These are phyloP conservation scores for Neospermospora avenae DNA, from an alignment of 2,329 filamentous ascomycete genomes.

Conservation along the genomic window DNA sequence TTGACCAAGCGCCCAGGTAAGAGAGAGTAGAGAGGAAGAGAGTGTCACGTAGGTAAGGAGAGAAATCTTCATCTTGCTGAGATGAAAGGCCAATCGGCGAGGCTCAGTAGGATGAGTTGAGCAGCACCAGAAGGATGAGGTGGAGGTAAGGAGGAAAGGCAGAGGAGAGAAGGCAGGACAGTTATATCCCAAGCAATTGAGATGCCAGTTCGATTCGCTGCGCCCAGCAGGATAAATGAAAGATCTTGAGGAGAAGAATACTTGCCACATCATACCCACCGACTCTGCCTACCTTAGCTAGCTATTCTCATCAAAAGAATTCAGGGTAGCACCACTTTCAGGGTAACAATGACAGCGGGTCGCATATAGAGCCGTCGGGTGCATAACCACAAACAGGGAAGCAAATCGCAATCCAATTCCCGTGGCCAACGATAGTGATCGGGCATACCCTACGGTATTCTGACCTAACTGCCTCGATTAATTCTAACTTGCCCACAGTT, in stretches of 20 bases:
- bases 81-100: too few species aligned
- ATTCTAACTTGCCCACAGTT: too few species aligned
- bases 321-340: not conserved
- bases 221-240: slow-evolving; percentile 1
- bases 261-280: not conserved
- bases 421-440: too few species aligned
- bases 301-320: not conserved
- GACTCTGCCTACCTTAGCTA: not conserved
- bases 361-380: slow-evolving; percentile 9
- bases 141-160: not conserved
- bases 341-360: slow-evolving; percentile 2
- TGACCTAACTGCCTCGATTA: too few species aligned
- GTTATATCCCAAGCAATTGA: slow-evolving; percentile 10
- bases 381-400: too few species aligned
- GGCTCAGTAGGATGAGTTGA: not conserved
- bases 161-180: not conserved
- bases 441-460: too few species aligned
- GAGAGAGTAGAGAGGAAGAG: slow-evolving; percentile 26
- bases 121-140: too few species aligned
- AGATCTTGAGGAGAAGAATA: not conserved
- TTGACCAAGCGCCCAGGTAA: slow-evolving; percentile 50
- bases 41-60: slow-evolving; percentile 19
- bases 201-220: not conserved
- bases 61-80: slow-evolving; percentile 22
- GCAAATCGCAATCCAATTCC: too few species aligned